Conservation (phyloP, 2,329 filamentous ascomycete genomes). For the Fusarium irregulare region DNA sequence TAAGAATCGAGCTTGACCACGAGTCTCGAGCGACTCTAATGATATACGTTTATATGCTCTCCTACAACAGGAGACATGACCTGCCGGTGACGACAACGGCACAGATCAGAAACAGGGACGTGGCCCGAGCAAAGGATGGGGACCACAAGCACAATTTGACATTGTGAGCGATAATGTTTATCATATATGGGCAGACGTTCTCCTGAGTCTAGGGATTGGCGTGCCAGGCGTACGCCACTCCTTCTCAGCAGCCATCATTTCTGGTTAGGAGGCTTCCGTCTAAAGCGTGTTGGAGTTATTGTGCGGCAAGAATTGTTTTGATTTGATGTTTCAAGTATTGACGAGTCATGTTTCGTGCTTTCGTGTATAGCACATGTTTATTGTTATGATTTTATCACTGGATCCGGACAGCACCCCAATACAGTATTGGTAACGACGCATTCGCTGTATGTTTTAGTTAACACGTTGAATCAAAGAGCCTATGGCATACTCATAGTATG, state of each 20-base stretch:
- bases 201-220: constrained; percentile 23
- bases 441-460: constrained; percentile 21
- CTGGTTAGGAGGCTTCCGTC: constrained; percentile 38
- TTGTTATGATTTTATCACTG: constrained; percentile 29
- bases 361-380: constrained; percentile 31
- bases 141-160: constrained; percentile 36
- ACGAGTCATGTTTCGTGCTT: constrained; percentile 30
- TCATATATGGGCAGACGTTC: constrained; percentile 38
- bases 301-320: constrained; percentile 29
- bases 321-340: constrained; percentile 18
- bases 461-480: constrained; percentile 24
- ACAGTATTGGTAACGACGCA: constrained; percentile 25
- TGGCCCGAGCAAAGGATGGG: constrained; percentile 24
- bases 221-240: constrained; percentile 28
- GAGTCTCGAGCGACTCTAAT: constrained; percentile 44
- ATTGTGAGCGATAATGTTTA: constrained; percentile 50
- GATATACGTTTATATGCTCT: constrained; percentile 46
- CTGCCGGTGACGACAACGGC: constrained; percentile 45
- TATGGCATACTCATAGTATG: constrained; percentile 2
- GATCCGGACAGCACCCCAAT: constrained; percentile 25
- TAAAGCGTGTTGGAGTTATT: constrained; percentile 45
- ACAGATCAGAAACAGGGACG: constrained; percentile 45
- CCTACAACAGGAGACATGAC: constrained; percentile 40
- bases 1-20: constrained; percentile 41
- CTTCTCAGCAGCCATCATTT: constrained; percentile 37